Evolutionary conservation across 345 rosid species (phyloP).

Genomic region (Carallia brachiata): DNA sequence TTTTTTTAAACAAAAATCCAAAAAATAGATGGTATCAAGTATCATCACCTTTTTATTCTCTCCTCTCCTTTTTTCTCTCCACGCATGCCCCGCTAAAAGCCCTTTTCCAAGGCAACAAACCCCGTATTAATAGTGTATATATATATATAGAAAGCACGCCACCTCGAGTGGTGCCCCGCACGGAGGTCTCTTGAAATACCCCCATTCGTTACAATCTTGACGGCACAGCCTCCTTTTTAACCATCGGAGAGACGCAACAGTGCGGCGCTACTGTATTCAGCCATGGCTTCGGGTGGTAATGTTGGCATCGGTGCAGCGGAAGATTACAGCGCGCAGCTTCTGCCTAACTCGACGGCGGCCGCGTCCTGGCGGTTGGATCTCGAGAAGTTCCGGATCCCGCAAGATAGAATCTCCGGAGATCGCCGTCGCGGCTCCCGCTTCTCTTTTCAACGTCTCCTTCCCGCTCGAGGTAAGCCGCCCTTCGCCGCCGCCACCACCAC

Average conservation of each 20-base stretch:
- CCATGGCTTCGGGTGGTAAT: background rate
- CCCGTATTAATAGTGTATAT: too few species aligned
- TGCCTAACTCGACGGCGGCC: background rate
- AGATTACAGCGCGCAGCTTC: background rate
- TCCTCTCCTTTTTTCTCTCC: too few species aligned
- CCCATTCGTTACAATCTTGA: too few species aligned
- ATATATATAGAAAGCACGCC: too few species aligned
- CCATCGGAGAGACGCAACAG: background rate
- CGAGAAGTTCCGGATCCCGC: slow-evolving; percentile 14
- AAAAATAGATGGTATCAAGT: too few species aligned
- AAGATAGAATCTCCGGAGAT: background rate
- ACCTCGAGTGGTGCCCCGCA: too few species aligned
- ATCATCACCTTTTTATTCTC: too few species aligned
- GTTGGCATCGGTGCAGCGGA: background rate
- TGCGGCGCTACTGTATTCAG: background rate
- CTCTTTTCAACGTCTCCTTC: slow-evolving; percentile 6
- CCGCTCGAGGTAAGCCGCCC: background rate
- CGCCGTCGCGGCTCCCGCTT: background rate
- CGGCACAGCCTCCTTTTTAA: too few species aligned
- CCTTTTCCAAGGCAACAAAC: too few species aligned
- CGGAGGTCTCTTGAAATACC: too few species aligned
- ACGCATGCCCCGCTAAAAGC: too few species aligned
- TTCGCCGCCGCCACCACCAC: background rate
- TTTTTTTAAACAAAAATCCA: too few species aligned
- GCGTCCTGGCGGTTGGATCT: slow-evolving; percentile 1